Percentiles rank a stretch among this genome's conserved stretches.
Evolutionary conservation across 2,329 filamentous ascomycete species (phyloP).

Genomic region (Aspergillus latus): DNA sequence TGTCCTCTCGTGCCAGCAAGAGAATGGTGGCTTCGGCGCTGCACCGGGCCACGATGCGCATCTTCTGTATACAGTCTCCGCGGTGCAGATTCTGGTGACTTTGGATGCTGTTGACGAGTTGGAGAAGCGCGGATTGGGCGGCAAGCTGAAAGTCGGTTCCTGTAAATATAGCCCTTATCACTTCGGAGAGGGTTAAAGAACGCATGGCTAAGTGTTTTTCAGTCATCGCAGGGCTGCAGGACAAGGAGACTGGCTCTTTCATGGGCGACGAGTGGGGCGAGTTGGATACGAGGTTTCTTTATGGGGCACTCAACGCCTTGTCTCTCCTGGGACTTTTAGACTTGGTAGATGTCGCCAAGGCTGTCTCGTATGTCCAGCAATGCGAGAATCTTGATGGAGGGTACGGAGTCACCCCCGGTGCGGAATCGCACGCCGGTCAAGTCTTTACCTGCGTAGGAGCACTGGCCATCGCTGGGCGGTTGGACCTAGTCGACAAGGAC

Average conservation of each 20-base stretch:
- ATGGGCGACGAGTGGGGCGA: constrained; percentile 96
- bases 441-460: constrained; percentile 93
- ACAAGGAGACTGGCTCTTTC: constrained; percentile 79
- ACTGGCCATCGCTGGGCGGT: constrained; percentile 74
- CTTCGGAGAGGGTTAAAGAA: constrained; percentile 9
- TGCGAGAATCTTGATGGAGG: constrained; percentile 95
- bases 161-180: constrained; percentile 65
- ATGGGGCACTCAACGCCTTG: constrained; percentile 83
- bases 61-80: constrained; percentile 93
- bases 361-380: constrained; percentile 72
- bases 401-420: constrained; percentile 84
- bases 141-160: constrained; percentile 70
- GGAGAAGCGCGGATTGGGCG: constrained; percentile 65
- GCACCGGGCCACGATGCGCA: constrained; percentile 94
- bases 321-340: constrained; percentile 75
- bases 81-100: constrained; percentile 86
- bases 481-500: constrained; percentile 80
- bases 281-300: constrained; percentile 90
- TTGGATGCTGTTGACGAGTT: constrained; percentile 82
- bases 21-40: constrained; percentile 87
- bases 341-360: constrained; percentile 74
- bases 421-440: constrained; percentile 92
- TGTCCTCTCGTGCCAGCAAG: constrained; percentile 90
- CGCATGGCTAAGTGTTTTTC: constrained; percentile 21
- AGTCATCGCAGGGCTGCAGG: constrained; percentile 81